A percentile compares a stretch with the other conserved stretches of the same genome.
These are phyloP conservation scores for Pascua sp. DNA, from an alignment of 1,284 basidiomycete genomes.

Conservation along the genomic window DNA sequence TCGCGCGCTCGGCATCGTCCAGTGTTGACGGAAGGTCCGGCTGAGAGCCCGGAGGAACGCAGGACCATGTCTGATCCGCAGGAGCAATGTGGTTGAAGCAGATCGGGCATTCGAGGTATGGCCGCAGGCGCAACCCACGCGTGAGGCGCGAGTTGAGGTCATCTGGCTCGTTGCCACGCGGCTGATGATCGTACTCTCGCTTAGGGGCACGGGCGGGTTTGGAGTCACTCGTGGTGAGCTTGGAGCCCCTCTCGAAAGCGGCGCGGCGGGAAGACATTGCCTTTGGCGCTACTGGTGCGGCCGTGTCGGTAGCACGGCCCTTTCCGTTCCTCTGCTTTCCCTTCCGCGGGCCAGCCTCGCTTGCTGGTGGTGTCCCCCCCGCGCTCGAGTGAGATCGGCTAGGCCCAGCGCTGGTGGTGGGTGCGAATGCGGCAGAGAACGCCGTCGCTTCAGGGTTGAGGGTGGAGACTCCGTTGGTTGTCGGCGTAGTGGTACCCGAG, in stretches of 20 bases:
- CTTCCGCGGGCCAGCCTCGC: neutral
- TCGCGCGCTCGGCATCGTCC: conserved; percentile 43
- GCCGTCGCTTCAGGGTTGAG: too few species aligned
- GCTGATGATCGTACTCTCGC: conserved; percentile 20
- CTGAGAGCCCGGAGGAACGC: conserved; percentile 32
- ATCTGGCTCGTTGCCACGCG: conserved; percentile 34
- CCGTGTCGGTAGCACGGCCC: neutral
- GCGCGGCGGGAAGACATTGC: conserved; percentile 26
- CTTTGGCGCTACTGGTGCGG: conserved; percentile 3
- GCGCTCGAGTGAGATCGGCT: too few species aligned
- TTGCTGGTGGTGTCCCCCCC: too few species aligned
- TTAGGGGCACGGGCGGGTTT: conserved; percentile 7
- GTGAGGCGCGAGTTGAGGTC: conserved; percentile 44
- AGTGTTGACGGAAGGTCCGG: conserved; percentile 15
- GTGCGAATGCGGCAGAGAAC: too few species aligned
- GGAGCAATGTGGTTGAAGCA: conserved; percentile 48
- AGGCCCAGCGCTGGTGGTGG: too few species aligned
- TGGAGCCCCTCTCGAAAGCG: conserved; percentile 33
- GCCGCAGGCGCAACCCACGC: conserved; percentile 36
- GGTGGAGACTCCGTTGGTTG: too few species aligned
- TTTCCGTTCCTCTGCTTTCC: neutral
- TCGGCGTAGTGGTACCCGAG: too few species aligned
- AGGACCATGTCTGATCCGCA: conserved; percentile 47
- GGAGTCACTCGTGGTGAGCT: conserved; percentile 13
- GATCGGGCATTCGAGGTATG: conserved; percentile 49